phyloP scores from a whole-genome alignment of 2,329 filamentous ascomycete genomes.

The Paecilomyces variotii region DNA sequence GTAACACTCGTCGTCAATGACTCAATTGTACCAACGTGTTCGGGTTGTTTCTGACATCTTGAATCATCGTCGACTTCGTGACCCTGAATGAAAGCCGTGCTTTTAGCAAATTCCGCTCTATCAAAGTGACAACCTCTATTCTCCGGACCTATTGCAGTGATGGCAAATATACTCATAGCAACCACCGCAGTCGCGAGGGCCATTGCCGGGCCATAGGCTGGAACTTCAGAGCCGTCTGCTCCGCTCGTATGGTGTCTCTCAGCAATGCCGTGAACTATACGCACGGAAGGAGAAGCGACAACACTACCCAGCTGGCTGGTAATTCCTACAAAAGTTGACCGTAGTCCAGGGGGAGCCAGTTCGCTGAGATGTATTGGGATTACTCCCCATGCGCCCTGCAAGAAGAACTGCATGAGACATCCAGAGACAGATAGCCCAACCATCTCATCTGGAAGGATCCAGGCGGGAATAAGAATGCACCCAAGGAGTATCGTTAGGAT shows the following conservation, averaged over 20 bases:
- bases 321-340: slow-evolving; percentile 26
- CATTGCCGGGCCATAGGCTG: neutral
- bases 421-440: slow-evolving; percentile 21
- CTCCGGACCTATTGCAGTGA: neutral
- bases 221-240: neutral
- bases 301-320: slow-evolving; percentile 35
- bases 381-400: slow-evolving; percentile 30
- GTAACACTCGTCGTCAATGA: neutral
- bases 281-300: slow-evolving; percentile 33
- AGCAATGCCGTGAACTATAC: slow-evolving; percentile 36
- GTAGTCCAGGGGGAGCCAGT: slow-evolving; percentile 25
- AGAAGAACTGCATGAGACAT: slow-evolving; percentile 33
- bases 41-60: neutral
- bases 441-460: slow-evolving; percentile 22
- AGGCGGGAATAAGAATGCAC: slow-evolving; percentile 27
- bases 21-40: neutral
- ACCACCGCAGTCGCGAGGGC: neutral
- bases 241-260: slow-evolving; percentile 20
- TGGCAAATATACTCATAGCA: neutral
- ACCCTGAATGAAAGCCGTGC: neutral
- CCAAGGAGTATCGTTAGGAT: slow-evolving; percentile 24
- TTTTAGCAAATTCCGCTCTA: neutral
- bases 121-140: neutral
- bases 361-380: slow-evolving; percentile 33
- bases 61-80: neutral